Base-by-base conservation (phyloP, 768 basidiomycete species). In the Phaeotremella skinneri region DNA sequence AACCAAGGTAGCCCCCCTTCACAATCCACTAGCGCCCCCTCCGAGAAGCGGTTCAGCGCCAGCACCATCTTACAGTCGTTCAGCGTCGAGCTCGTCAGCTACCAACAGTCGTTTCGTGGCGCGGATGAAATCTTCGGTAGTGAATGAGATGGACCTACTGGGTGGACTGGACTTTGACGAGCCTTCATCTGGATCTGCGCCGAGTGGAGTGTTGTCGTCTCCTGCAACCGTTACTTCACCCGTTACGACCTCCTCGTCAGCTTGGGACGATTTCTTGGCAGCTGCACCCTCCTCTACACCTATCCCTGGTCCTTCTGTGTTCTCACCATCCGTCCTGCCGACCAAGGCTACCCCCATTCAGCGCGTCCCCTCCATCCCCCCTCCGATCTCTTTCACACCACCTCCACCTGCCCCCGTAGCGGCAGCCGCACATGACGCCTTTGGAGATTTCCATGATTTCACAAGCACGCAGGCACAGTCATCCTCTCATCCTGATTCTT, bases 371-470 rank as follows among this genome's bases (percentile, higher is more conserved):
- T 43, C 58, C 11, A 55, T 56, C 31, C 49, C 67, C 14, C 49
- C 67, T 31, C 55, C 67, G 29, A 51, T 62, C 21, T 42, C 71
- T 13, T 41, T 52, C 0, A 37, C 58, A 4, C 55, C 64, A 23
- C 59, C 54, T 7, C 43, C 66, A n/a, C 53, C 68, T 49, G 53
- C 42, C 34, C 48, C 64, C 41, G 54, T 59, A 32, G 41, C 58
- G 16, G 55, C 21, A 45, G 43, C 23, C 13, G 34, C 17, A 37
- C 13, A 7, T 6, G 54, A 58, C 25, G 63, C 61, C 43, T 69
- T 72, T 41, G 71, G 62, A 31, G 75, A 78, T 57, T 77, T 77
- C 63, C 76, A 67, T 31, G 74, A 76, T 50, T 77, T 76, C 51
- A 45, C 43, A 13, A 63, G 66, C 9, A 69, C 74, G 29, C 69